Base-by-base conservation (phyloP, 148 eudicot species). In the Diospyros kaki region DNA sequence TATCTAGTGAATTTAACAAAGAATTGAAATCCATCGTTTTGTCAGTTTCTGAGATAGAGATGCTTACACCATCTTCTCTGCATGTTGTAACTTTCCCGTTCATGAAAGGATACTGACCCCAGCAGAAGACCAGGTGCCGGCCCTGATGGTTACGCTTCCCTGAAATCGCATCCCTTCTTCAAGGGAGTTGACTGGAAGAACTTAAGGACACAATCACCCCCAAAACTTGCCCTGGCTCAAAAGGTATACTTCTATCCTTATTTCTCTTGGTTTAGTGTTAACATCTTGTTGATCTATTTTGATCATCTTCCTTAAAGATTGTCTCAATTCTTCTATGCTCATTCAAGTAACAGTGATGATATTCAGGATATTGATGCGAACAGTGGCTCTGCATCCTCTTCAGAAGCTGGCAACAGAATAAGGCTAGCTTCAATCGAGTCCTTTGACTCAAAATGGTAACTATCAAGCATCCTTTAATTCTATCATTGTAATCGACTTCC, bases 351-450 rank as follows among this genome's bases (percentile, higher is more conserved):
- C 6, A 78, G 83, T 75, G 91, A 90, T 69, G 81, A 81, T 77
- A 76, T 74, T 59, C 89, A 81, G 63, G 96, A 89, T 75, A 82
- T 69, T 73, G 92, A 93, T 73, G 93, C 82, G 61, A 87, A 81
- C 48, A 79, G 85, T 73, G 90, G 81, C 68, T 73, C 87, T 42
- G 82, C 90, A 11, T 87, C 96, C 51, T 83, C 91, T 62, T 87
- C 85, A 64, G 98, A 94, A 86, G 74, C 81, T 72, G 84, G 84
- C 64, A 89, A 86, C 78, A 80, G 92, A 74, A 88, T 96, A 58
- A 88, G 97, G 79, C 96, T 95, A 82, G 97, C 97, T 73, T 95
- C 99, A 66, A 95, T 95, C 56, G 99, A 95, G 74, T 95, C 99
- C 42, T 95, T 92, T 61, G 99, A 95, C 77, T 95, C 99, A 71